A percentile compares a stretch with the other conserved stretches of the same genome.
Evolutionary conservation across 2,329 filamentous ascomycete species (phyloP).

Genomic region (Colletotrichum echinochloae): DNA sequence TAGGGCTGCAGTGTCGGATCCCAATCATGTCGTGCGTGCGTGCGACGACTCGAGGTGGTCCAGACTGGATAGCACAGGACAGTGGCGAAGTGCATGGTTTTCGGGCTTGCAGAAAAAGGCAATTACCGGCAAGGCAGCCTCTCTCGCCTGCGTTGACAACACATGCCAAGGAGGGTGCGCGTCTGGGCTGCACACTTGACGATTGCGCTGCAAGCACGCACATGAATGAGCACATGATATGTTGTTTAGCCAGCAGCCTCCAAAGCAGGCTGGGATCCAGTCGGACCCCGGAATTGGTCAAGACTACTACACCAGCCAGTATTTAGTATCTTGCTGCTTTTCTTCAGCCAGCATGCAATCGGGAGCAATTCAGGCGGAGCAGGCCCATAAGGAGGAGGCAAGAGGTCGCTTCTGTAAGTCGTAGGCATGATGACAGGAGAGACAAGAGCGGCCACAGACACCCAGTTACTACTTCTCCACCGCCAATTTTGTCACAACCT

Average conservation of each 20-base stretch:
- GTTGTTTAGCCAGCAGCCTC: neutral
- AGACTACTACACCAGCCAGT: neutral
- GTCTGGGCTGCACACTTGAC: constrained; percentile 10
- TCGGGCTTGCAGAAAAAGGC: constrained; percentile 3
- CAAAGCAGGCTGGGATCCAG: neutral
- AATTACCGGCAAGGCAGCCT: neutral
- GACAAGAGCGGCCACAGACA: constrained; percentile 19
- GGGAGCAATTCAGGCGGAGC: neutral
- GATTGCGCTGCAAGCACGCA: constrained; percentile 4
- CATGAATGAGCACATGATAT: neutral
- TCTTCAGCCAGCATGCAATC: neutral
- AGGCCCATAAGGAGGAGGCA: constrained; percentile 1
- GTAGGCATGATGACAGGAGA: constrained; percentile 18
- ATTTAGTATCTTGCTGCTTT: neutral
- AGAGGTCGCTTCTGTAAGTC: neutral
- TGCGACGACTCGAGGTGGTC: constrained; percentile 6
- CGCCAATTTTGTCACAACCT: constrained; percentile 22
- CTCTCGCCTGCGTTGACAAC: constrained; percentile 6
- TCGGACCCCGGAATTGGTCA: neutral
- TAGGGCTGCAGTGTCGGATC: constrained; percentile 37
- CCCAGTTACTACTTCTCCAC: constrained; percentile 22
- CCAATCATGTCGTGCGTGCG: constrained; percentile 26
- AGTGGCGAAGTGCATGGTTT: neutral
- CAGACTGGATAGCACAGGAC: neutral
- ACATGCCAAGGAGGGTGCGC: constrained; percentile 18